These are phyloP conservation scores for Insectozyma bohioensis DNA, from an alignment of 1,139 yeast species.

Conservation along the genomic window DNA sequence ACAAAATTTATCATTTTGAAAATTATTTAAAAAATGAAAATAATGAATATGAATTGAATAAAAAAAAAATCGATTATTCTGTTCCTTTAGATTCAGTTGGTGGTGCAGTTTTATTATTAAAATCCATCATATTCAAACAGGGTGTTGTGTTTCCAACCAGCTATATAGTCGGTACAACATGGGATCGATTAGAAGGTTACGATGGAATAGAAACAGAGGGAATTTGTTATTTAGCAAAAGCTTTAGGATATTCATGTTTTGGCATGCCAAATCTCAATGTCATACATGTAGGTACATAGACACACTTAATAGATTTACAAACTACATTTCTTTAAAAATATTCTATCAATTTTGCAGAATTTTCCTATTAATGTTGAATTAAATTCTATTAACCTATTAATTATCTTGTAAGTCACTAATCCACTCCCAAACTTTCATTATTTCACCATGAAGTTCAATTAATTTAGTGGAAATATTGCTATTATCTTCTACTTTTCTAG, in stretches of 20 bases:
- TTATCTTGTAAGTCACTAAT: slow-evolving; percentile 36
- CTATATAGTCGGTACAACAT: slow-evolving; percentile 43
- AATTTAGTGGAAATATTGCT: slow-evolving; percentile 60
- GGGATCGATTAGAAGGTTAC: slow-evolving; percentile 47
- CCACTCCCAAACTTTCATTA: slow-evolving; percentile 92
- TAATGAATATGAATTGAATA: slow-evolving; percentile 15
- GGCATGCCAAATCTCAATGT: slow-evolving; percentile 41
- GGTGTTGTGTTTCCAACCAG: slow-evolving; percentile 46
- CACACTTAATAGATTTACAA: too few relatives aligned
- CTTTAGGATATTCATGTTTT: slow-evolving; percentile 43
- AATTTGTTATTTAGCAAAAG: slow-evolving; percentile 43
- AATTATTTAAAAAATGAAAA: slow-evolving; percentile 21
- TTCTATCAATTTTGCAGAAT: too few relatives aligned
- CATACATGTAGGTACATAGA: slow-evolving; percentile 15
- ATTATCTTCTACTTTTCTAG: slow-evolving; percentile 61
- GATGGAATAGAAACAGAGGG: slow-evolving; percentile 55
- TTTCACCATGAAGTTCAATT: slow-evolving; percentile 80
- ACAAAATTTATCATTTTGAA: slow-evolving; percentile 30
- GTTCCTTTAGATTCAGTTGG: slow-evolving; percentile 46
- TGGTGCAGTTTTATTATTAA: slow-evolving; percentile 44
- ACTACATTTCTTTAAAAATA: too few relatives aligned
- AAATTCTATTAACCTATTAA: not conserved
- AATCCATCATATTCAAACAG: slow-evolving; percentile 38
- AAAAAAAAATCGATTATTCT: slow-evolving; percentile 17
- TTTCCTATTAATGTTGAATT: too few relatives aligned